A percentile compares a stretch with the other conserved stretches of the same genome.
Conservation (phyloP, 1,139 yeast species). For the Taphrina sp. region DNA sequence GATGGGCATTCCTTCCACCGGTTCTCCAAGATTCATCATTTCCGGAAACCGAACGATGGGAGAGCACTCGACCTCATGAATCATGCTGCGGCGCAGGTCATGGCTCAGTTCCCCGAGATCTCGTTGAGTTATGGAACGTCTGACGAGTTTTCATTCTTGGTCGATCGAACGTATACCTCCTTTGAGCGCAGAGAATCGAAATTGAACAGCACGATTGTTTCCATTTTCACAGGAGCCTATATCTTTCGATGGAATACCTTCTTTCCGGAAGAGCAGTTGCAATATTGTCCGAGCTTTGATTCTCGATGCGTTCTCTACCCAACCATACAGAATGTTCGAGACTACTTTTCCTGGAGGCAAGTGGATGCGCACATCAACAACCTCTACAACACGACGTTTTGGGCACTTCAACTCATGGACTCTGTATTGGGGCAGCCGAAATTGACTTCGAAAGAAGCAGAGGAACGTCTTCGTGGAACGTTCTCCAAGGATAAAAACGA, state of each 20-base stretch:
- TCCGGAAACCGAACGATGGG: conserved; percentile 82
- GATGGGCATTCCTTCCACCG: conserved; percentile 94
- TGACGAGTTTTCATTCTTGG: conserved; percentile 62
- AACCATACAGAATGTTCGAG: conserved; percentile 57
- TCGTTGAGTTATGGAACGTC: conserved; percentile 88
- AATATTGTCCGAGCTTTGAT: conserved; percentile 78
- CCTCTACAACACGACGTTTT: conserved; percentile 85
- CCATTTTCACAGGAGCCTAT: conserved; percentile 77
- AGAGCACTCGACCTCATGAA: conserved; percentile 79
- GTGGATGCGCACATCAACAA: conserved; percentile 97
- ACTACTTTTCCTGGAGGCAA: conserved; percentile 92
- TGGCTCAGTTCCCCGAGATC: conserved; percentile 67
- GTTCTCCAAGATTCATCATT: conserved; percentile 68
- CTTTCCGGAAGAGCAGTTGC: conserved; percentile 52
- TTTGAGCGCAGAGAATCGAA: conserved; percentile 48
- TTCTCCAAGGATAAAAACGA: conserved; percentile 83
- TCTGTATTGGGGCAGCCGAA: conserved; percentile 51
- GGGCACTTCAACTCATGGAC: conserved; percentile 74
- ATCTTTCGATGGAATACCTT: conserved; percentile 61
- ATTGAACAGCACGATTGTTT: conserved; percentile 74
- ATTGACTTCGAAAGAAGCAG: conserved; percentile 58
- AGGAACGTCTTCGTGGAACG: conserved; percentile 61
- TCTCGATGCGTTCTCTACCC: conserved; percentile 90
- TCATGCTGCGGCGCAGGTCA: conserved; percentile 65
- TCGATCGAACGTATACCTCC: neutral